These are phyloP conservation scores for Aschersonia sp. DNA, from an alignment of 2,329 filamentous ascomycete genomes.

Conservation along the genomic window DNA sequence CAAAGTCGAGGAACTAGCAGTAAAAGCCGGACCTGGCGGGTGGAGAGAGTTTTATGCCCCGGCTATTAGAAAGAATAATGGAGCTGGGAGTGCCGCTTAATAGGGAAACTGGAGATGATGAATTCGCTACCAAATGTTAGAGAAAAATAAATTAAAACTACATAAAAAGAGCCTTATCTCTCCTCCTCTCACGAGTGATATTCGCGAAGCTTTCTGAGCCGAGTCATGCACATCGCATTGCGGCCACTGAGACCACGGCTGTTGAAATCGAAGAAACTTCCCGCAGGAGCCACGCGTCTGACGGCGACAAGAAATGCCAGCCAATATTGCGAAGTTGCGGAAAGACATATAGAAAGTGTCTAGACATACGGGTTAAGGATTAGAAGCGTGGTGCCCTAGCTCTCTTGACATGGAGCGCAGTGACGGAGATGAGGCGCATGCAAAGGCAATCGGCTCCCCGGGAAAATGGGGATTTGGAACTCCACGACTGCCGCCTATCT, in stretches of 20 bases:
- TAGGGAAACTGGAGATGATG: neutral
- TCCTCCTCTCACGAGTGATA: neutral
- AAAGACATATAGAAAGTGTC: conserved; percentile 7
- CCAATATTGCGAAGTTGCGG: neutral
- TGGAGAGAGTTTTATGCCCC: neutral
- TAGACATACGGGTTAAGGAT: conserved; percentile 12
- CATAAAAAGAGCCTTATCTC: too few relatives aligned
- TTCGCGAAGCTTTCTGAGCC: neutral
- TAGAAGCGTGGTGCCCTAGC: conserved; percentile 8
- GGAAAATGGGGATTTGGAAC: too few relatives aligned
- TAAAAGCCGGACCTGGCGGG: neutral
- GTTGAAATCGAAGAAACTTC: neutral
- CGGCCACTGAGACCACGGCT: neutral
- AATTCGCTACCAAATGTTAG: neutral
- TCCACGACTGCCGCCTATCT: too few relatives aligned
- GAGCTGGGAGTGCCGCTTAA: neutral
- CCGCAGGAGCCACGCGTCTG: neutral
- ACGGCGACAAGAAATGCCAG: neutral
- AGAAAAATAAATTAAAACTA: too few relatives aligned
- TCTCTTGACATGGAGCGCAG: neutral
- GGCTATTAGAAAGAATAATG: neutral
- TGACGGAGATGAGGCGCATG: neutral
- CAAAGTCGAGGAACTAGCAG: neutral
- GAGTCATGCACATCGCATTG: neutral
- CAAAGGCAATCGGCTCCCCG: too few relatives aligned